Base-by-base conservation (phyloP, 2,329 filamentous ascomycete genomes). In the Coniochaeta sp. region DNA sequence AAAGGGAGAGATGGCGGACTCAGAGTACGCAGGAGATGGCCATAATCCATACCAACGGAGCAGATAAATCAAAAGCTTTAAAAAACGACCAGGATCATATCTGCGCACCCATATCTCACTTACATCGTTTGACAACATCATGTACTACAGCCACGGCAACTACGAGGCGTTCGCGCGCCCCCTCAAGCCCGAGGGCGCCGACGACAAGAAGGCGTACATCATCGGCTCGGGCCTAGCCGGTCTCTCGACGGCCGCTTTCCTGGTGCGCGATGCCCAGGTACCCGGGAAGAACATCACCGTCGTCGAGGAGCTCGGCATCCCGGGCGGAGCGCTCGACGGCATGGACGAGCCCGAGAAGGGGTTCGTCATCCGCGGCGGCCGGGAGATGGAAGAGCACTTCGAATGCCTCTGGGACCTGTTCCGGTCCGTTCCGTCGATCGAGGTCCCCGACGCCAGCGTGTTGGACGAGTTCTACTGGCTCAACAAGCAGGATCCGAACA, bases 191-290 rank as follows among this genome's bases (percentile, higher is more conserved):
- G 64, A 63, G 47, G 65, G 64, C n/a, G 54, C 62, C 42, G 65
- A 65, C 22, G 42, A 61, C 55, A 69, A 65, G 36, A 59, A 55
- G 50, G 71, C 67, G 54, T 74, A 68, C 67, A 71, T 75, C 26
- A 64, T 75, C 9, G 73, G 73, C 30, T 68, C 69, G 5, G 72
- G 73, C 22, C 68, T 74, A 8, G 67, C 72, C 1, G 70, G 71
- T 0, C 65, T 75, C 22, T 69, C 73, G 17, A 67, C 73, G 6
- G 69, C 72, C n/a, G 70, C 70, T 17, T 69, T 74, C 60, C 66
- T 74, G 10, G 66, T 75, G 22, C 63, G 67, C 38, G 72, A 74
- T 61, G 72, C 67, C 19, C 67, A 70, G 47, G 66, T 74, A 47
- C 69, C 71, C 0, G 67, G 72, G 0, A 61, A 65, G 12, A 68